Percentiles rank a stretch among this genome's conserved stretches.
Conservation (phyloP, 345 rosid genomes). For the Melaleuca alternifolia region DNA sequence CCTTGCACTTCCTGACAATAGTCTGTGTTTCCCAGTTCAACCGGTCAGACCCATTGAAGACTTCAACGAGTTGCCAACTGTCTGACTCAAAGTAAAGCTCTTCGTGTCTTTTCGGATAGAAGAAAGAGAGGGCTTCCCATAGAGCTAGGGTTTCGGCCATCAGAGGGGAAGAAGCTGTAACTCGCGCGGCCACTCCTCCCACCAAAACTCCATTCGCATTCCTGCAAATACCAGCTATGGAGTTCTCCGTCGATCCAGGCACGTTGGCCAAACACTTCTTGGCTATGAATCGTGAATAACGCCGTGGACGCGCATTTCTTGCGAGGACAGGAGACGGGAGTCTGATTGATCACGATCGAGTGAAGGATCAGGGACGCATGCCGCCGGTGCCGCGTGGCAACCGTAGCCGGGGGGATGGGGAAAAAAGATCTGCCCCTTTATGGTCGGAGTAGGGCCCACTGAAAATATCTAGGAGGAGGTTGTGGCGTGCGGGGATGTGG, state of each 20-base stretch:
- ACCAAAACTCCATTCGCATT: not conserved
- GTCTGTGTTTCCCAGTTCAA: not conserved
- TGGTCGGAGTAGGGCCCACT: not conserved
- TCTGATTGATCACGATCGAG: too few relatives aligned
- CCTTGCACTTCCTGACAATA: not conserved
- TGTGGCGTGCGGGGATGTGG: not conserved
- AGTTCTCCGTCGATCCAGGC: not conserved
- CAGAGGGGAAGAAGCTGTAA: not conserved
- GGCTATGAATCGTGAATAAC: too few relatives aligned
- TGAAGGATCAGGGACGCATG: not conserved
- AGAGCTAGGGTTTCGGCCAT: not conserved
- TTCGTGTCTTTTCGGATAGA: not conserved
- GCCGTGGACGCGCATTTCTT: too few relatives aligned
- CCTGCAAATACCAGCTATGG: fast-evolving
- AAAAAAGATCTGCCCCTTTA: not conserved
- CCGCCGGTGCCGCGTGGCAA: too few relatives aligned
- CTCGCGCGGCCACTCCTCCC: fast-evolving
- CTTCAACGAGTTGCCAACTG: not conserved
- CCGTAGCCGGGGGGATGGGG: not conserved
- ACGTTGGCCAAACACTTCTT: too few relatives aligned
- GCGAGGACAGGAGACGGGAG: too few relatives aligned
- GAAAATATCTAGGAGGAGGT: not conserved
- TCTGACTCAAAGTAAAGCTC: not conserved
- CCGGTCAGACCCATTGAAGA: not conserved
- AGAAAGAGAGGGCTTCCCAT: not conserved